Evolutionary conservation across 2,329 filamentous ascomycete genomes (phyloP), one percentile per base, ranked within the genome.

Genomic region (Pyrenochaeta sp.): DNA sequence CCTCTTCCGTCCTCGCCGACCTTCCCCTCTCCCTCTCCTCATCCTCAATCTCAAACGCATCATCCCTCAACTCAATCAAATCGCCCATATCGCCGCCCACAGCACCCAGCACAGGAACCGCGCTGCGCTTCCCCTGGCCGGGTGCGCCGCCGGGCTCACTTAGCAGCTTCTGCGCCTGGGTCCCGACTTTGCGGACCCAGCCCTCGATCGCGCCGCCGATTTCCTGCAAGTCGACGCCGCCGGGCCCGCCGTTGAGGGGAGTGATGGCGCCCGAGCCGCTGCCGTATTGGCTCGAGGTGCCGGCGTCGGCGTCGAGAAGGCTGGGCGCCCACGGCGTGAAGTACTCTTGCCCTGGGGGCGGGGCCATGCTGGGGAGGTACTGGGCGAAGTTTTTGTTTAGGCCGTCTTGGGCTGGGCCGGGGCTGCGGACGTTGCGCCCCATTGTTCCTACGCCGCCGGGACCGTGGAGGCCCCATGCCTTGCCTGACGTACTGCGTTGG

Each of bases 391-490:
- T 89, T 28, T 87, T 84, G 67, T 93, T 96, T 48, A 97, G 75
- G 5, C 85, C 84, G 68, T 97, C 93, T 55, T 87, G 85, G 6
- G 89, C 90, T 3, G 93, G 92, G 0, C 93, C 93, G 0, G 90
- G 89, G 9, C 82, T 83, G 38, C 85, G 83, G 21, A 89, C 84
- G 54, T 82, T 84, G 56, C 82, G 83, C 22, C 80, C 81, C 69
- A 97, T 82, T 0, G 90, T 91, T 6, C 93, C 93, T 1, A 97
- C 90, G 10, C 91, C 93, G 14, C 93, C 93, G 2, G 93, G 90
- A 1, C 90, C 88, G 28, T 86, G 83, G 71, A 96, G 86, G 17
- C 49, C 52, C 59, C 59, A 63, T 76, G 89, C 69, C 37, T 67
- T 68, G 51, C 68, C 47, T 52, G 74, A 63, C 61, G 72, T 58